These are phyloP conservation scores for Fraxinus cuspidata DNA, from an alignment of 257 asterid genomes.

Conservation along the genomic window DNA sequence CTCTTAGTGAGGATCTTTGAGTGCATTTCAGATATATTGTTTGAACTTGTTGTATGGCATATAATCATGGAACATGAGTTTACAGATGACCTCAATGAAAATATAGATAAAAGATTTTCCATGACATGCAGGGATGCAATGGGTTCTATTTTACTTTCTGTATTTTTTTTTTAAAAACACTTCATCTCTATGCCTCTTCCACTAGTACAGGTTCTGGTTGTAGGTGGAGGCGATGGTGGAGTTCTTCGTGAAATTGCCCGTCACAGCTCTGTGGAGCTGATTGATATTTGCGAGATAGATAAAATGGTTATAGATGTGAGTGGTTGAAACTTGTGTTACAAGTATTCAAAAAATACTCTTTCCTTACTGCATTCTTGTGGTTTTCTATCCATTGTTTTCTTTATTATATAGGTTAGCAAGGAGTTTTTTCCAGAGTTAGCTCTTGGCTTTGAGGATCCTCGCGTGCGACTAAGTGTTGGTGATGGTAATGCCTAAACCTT, in stretches of 20 bases:
- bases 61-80: neutral
- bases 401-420: conserved; percentile 78
- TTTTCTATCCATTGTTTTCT: conserved; percentile 7
- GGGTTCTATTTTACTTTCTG: neutral
- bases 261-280: conserved; percentile 80
- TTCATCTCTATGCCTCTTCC: neutral
- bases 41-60: neutral
- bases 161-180: neutral
- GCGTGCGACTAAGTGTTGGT: conserved; percentile 88
- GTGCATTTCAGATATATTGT: neutral
- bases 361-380: conserved; percentile 2
- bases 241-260: conserved; percentile 94
- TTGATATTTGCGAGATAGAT: conserved; percentile 97
- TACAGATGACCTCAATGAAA: neutral
- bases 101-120: neutral
- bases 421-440: conserved; percentile 86
- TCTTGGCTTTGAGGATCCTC: conserved; percentile 92
- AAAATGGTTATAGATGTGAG: conserved; percentile 96
- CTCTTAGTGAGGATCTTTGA: neutral
- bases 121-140: conserved; percentile 9
- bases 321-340: conserved; percentile 18
- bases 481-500: conserved; percentile 61
- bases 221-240: conserved; percentile 99
- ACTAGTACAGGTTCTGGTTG: conserved; percentile 80
- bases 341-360: neutral